Base-by-base conservation (phyloP, 169 alveolate genomes). In the Plasmodium chabaudi region DNA sequence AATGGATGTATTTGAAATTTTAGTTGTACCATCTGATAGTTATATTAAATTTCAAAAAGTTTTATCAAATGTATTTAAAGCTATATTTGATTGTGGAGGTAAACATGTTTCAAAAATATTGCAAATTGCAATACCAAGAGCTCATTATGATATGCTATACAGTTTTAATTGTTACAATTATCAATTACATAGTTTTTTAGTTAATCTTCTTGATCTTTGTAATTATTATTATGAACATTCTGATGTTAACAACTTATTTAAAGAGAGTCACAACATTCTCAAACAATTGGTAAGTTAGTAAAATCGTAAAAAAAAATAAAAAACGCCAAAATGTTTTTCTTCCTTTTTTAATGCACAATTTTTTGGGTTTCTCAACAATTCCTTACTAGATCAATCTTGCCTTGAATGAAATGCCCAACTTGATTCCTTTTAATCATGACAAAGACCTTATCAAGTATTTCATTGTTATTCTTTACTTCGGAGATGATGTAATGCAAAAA, bases 51-150 rank as follows among this genome's bases (percentile, higher is more conserved):
- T 86, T 53, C 87, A 86, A 64, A 59, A 17, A 9, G 57, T 86
- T 9, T 19, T 86, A 15, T 57, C 91, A 6, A 57, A 51, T 39
- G 56, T 86, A 0, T 86, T 86, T 19, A 86, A 86, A 64, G 86
- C 91, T 21, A 34, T 86, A 61, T 86, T 69, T 61, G 87, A 86
- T 61, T 86, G 91, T 69, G 91, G 91, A 19, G 91, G 91, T 9
- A 86, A 60, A 70, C 87, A 86, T 34, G 70, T 86, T 47, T 86
- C 91, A 1, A 59, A 59, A 55, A 69, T 86, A n/a, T 21, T 86
- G 21, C 69, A 69, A 72, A 86, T 86, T 25, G 91, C 60, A n/a
- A 39, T 72, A 4, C n/a, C 57, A 17, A 57, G 87, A 15, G 55
- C 91, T 9, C 91, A 86, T 27, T 70, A 69, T 55, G 91, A 86